A percentile compares a stretch with the other conserved stretches of the same genome.
These are phyloP conservation scores for Leishmania martiniquensis DNA, from an alignment of 208 protist species.

Conservation along the genomic window DNA sequence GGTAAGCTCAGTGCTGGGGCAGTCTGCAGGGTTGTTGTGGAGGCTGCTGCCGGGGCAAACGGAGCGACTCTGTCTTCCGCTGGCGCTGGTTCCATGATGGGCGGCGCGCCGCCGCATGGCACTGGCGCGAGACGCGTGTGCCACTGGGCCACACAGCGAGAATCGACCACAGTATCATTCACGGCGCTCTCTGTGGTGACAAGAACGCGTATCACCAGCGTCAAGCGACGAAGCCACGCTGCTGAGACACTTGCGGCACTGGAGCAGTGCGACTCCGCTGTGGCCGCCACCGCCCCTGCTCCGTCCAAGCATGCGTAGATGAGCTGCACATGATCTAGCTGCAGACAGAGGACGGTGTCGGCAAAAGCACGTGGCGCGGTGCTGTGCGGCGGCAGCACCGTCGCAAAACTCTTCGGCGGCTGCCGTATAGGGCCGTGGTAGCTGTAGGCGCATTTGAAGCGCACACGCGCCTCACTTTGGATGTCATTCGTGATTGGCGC, in stretches of 20 bases:
- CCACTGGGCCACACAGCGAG: slow-evolving; percentile 20
- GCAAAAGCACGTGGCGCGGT: slow-evolving; percentile 1
- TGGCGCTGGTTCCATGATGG: not conserved
- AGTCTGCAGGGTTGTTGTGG: not conserved
- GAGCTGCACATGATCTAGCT: slow-evolving; percentile 24
- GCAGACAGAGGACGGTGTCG: slow-evolving; percentile 25
- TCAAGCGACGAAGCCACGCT: slow-evolving; percentile 23
- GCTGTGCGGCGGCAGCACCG: not conserved
- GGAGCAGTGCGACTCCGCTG: no score
- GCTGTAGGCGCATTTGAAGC: slow-evolving; percentile 20
- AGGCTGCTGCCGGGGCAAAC: not conserved
- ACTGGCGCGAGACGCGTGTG: slow-evolving; percentile 17
- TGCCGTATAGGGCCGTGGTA: slow-evolving; percentile 23
- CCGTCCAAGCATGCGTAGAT: not conserved
- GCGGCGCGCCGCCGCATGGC: slow-evolving; percentile 1
- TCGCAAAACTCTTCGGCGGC: not conserved
- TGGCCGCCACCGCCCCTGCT: not conserved
- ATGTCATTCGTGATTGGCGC: not conserved
- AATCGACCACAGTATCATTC: not conserved
- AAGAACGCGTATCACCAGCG: slow-evolving; percentile 12
- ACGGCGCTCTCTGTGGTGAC: slow-evolving; percentile 7
- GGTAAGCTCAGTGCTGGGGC: not conserved
- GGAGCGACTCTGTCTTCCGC: not conserved
- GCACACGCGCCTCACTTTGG: slow-evolving; percentile 9
- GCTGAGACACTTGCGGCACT: not conserved